phyloP scores from a whole-genome alignment of 352 stramenopile species.

The Globisporangium cystogenes region DNA sequence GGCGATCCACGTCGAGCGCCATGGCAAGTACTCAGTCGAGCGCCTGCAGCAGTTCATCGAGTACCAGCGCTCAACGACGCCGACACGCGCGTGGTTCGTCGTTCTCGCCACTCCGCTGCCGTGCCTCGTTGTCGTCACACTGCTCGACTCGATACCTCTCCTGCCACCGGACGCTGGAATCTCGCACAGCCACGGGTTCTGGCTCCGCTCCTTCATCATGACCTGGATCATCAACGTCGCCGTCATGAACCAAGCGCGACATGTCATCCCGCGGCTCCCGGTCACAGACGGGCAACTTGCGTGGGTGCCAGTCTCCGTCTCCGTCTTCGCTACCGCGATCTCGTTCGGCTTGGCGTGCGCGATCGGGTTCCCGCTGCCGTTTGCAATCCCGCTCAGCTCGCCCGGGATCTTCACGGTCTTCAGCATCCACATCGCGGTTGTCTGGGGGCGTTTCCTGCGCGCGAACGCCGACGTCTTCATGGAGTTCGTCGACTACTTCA shows the following conservation, averaged over 20 bases:
- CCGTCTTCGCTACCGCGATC: not conserved
- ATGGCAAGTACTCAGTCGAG: constrained; percentile 16
- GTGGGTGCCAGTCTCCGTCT: too few species aligned
- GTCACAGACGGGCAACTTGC: not conserved
- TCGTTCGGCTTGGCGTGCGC: not conserved
- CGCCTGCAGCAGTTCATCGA: not conserved
- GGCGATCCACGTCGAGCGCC: constrained; percentile 19
- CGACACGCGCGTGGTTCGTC: not conserved
- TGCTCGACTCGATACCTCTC: constrained; percentile 2
- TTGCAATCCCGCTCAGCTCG: too few species aligned
- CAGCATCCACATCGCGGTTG: too few species aligned
- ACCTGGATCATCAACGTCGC: too few species aligned
- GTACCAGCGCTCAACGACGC: not conserved
- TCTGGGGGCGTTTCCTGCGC: too few species aligned
- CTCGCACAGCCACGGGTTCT: too few species aligned
- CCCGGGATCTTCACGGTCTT: too few species aligned
- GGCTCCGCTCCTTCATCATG: not conserved
- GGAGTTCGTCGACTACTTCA: too few species aligned
- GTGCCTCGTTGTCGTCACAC: not conserved
- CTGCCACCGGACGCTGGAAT: not conserved
- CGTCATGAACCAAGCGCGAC: too few species aligned
- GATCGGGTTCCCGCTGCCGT: constrained; percentile 26
- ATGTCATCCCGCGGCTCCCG: too few species aligned
- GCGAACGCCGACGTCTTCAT: too few species aligned
- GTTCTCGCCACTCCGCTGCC: not conserved